These are phyloP conservation scores for Polyplosphaeria fusca DNA, from an alignment of 495 filamentous ascomycete species.

Conservation along the genomic window DNA sequence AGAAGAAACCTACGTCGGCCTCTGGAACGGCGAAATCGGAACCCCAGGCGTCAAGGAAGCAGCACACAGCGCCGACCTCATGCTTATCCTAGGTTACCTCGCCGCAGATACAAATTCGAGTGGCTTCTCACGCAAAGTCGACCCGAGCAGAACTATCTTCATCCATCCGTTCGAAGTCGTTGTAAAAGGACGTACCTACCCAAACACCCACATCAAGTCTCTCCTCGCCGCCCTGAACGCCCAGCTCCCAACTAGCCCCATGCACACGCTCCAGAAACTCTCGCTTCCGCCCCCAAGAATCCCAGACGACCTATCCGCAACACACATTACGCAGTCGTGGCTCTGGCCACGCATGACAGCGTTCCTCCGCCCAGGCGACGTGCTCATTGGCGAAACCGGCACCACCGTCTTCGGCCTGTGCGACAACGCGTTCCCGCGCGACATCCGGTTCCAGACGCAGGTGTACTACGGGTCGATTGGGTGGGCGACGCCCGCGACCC, in stretches of 20 bases:
- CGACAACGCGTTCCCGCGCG: conserved; percentile 20
- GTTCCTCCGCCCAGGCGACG: conserved; percentile 37
- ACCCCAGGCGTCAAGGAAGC: conserved; percentile 30
- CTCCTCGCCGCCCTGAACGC: conserved; percentile 29
- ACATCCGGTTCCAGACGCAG: conserved; percentile 36
- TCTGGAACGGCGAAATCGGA: conserved; percentile 38
- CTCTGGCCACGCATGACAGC: conserved; percentile 37
- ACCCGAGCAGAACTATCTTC: conserved; percentile 23
- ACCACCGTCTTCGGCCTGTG: conserved; percentile 40
- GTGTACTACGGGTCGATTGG: conserved; percentile 44
- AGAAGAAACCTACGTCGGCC: conserved; percentile 35
- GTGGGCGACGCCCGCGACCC: conserved; percentile 38
- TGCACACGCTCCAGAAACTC: conserved; percentile 20
- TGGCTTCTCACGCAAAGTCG: conserved; percentile 36
- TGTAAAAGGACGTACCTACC: conserved; percentile 31
- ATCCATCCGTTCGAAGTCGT: conserved; percentile 37
- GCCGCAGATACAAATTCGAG: conserved; percentile 41
- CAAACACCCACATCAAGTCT: conserved; percentile 37
- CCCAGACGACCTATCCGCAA: conserved; percentile 32
- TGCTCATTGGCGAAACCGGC: conserved; percentile 41
- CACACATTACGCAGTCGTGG: conserved; percentile 40
- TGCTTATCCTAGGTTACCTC: conserved; percentile 38
- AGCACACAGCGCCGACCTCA: conserved; percentile 31
- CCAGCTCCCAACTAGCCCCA: conserved; percentile 4
- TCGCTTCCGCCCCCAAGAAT: conserved; percentile 21